Evolutionary conservation across 441 rosid species (phyloP), one percentile per base, ranked within the genome.

Genomic region (Sinapis alba): DNA sequence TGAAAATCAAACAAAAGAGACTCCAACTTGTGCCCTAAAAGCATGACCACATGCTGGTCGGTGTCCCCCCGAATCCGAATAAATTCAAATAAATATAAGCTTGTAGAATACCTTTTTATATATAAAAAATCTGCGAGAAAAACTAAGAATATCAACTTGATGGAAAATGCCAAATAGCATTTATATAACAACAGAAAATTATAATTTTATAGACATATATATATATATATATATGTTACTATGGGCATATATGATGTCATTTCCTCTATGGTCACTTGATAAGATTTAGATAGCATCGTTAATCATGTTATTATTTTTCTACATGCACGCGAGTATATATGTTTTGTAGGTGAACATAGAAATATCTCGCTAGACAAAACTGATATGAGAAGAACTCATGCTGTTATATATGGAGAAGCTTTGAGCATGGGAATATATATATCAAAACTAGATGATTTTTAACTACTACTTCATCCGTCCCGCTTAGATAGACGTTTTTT

Each of bases 141-240:
- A 19, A 51, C 26, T 51, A 51, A 51, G 20, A 51, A 51, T 51
- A 51, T 51, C 57, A 51, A 51, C 57, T 51, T 51, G 57, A 51
- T 51, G 9, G 54, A 51, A 19, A 51, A 51, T 51, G 57, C 57
- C 57, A 51, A 51, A 51, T 19, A 18, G 13, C 57, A 51, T 51
- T 51, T 51, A 51, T 51, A 51, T 9, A 51, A 51, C 23, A 51
- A 51, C 24, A 19, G 57, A 51, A 19, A 5, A 51, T 26, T 51
- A 50, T 19, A 51, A 51, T 51, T 51, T 19, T 51, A 51, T 51
- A 24, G 57, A 91, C 83, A 38, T 38, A 24, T 24, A 24, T 24
- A 24, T 24, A 24, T 24, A 24, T 24, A 24, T 24, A 24, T 24
- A 38, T 38, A 51, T 51, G 57, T 51, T 51, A 51, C 57, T 51